Evolutionary conservation across 208 protist genomes (phyloP).

Genomic region (Leptomonas pyrrhocoris): DNA sequence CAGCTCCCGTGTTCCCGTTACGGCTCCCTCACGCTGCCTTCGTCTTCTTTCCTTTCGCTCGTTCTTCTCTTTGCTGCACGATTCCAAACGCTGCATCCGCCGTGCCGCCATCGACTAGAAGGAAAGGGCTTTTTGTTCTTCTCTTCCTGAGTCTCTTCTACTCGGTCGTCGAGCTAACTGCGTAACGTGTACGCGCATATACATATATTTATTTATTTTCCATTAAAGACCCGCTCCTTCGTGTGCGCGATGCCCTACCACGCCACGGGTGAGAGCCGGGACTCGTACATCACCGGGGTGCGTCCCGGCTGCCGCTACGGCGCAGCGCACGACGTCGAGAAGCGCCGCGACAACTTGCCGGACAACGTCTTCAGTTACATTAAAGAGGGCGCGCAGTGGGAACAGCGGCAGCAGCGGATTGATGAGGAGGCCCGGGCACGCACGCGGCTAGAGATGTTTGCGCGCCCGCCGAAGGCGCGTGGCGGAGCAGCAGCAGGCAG

Average conservation of each 20-base stretch:
- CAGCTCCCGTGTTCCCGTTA: too few relatives aligned
- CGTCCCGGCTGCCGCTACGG: constrained; percentile 68
- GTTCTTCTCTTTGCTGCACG: too few relatives aligned
- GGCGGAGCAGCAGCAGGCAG: not conserved
- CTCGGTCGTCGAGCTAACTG: too few relatives aligned
- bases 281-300: constrained; percentile 87
- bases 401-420: constrained; percentile 65
- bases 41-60: too few relatives aligned
- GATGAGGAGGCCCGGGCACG: constrained; percentile 69
- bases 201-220: constrained; percentile 7
- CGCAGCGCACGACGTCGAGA: constrained; percentile 75
- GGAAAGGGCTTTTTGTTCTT: not conserved
- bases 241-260: constrained; percentile 49
- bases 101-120: too few relatives aligned
- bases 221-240: not conserved
- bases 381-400: constrained; percentile 65
- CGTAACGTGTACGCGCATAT: too few relatives aligned
- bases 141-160: not conserved
- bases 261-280: constrained; percentile 74
- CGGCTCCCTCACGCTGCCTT: too few relatives aligned
- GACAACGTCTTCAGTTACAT: constrained; percentile 84
- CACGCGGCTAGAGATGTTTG: constrained; percentile 46
- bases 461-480: not conserved
- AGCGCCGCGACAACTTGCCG: constrained; percentile 87
- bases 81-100: too few relatives aligned